These are phyloP conservation scores for Neofusicoccum umdonicola DNA, from an alignment of 2,329 filamentous ascomycete genomes.

Conservation along the genomic window DNA sequence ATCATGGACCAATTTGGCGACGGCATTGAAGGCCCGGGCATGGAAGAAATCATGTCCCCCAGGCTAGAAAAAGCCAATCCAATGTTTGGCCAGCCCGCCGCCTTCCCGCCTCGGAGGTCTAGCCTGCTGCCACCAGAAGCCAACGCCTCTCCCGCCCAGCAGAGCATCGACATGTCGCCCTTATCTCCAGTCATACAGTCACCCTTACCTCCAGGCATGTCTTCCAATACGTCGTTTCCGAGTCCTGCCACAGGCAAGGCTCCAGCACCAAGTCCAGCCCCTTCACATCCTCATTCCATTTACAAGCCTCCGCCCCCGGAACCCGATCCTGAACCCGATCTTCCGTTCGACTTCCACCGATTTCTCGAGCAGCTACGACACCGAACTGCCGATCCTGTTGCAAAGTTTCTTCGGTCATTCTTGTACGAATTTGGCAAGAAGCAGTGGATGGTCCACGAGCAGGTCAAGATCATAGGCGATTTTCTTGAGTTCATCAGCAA, in stretches of 20 bases:
- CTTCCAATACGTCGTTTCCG: conserved; percentile 20
- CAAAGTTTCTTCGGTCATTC: conserved; percentile 92
- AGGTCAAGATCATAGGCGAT: conserved; percentile 97
- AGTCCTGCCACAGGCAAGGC: conserved; percentile 23
- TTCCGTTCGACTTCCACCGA: conserved; percentile 95
- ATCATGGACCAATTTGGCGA: conserved; percentile 97
- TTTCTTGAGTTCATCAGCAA: conserved; percentile 96
- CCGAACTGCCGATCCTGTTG: conserved; percentile 95
- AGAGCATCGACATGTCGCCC: conserved; percentile 19
- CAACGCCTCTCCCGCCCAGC: conserved; percentile 36
- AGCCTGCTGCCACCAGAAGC: conserved; percentile 62
- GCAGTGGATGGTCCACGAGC: conserved; percentile 99
- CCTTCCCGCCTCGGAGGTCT: conserved; percentile 79
- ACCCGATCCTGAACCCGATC: conserved; percentile 66
- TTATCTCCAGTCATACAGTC: not conserved
- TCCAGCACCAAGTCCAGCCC: conserved; percentile 9
- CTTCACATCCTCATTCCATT: conserved; percentile 38
- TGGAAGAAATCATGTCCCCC: conserved; percentile 89
- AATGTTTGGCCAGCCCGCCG: conserved; percentile 62
- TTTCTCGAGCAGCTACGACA: conserved; percentile 95
- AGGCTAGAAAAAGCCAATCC: conserved; percentile 80
- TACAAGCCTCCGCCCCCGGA: conserved; percentile 57
- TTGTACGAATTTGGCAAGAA: conserved; percentile 92
- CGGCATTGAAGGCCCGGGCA: conserved; percentile 66
- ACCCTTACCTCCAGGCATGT: conserved; percentile 25